Conservation (phyloP, 768 basidiomycete genomes). For the Russula virescens region DNA sequence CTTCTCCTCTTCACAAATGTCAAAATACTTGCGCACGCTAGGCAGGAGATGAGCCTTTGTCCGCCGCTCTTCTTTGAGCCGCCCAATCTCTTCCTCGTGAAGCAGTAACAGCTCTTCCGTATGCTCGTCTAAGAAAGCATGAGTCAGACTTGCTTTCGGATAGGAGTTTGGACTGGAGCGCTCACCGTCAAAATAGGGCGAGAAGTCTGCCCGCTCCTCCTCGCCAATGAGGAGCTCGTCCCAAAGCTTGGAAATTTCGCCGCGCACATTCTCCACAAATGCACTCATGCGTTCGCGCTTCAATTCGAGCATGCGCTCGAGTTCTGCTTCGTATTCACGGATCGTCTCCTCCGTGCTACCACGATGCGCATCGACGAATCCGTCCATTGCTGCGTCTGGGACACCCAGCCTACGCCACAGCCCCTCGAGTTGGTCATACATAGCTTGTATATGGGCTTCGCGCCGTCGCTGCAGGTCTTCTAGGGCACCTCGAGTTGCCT, state of each 20-base stretch:
- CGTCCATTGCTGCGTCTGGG: constrained; percentile 73
- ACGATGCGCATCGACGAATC: constrained; percentile 82
- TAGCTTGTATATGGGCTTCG: constrained; percentile 81
- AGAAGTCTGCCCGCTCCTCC: constrained; percentile 75
- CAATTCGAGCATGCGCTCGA: constrained; percentile 84
- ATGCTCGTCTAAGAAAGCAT: constrained; percentile 60
- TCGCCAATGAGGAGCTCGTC: constrained; percentile 82
- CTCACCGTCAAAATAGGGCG: constrained; percentile 77
- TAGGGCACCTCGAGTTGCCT: constrained; percentile 49
- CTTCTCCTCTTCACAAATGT: constrained; percentile 84
- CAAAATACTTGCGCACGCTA: constrained; percentile 81
- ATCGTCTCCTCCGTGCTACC: constrained; percentile 78
- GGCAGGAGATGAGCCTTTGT: constrained; percentile 71
- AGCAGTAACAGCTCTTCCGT: constrained; percentile 81
- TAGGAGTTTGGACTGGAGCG: background rate
- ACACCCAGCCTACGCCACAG: constrained; percentile 88
- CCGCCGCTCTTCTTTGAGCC: constrained; percentile 77
- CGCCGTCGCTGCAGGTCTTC: constrained; percentile 68
- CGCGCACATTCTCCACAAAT: constrained; percentile 76
- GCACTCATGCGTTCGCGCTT: constrained; percentile 82
- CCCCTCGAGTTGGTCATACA: constrained; percentile 90
- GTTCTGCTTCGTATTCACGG: constrained; percentile 80
- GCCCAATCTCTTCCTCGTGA: constrained; percentile 80
- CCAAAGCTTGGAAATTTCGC: constrained; percentile 79
- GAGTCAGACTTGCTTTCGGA: constrained; percentile 1